Conservation (phyloP, 169 alveolate species). For the Cryptosporidium sp. region DNA sequence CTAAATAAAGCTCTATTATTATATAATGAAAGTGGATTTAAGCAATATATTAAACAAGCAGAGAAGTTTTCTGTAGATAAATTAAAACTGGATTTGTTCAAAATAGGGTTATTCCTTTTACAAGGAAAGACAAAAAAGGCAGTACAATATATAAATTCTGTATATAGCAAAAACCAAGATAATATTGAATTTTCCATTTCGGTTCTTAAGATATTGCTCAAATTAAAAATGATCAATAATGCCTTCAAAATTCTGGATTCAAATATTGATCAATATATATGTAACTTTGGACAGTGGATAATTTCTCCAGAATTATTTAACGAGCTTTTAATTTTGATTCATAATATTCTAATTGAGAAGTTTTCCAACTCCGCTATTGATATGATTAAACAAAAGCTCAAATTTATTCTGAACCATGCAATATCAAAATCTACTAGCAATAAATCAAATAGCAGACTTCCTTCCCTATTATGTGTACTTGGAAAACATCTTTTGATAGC, state of each 20-base stretch:
- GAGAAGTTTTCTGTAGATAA: constrained; percentile 23
- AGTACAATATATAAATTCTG: constrained; percentile 10
- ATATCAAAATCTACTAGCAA: neutral
- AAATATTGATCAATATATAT: neutral
- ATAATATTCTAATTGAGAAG: constrained; percentile 15
- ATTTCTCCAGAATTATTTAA: constrained; percentile 31
- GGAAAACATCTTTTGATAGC: constrained; percentile 28
- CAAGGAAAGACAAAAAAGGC: constrained; percentile 61
- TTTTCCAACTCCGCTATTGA: constrained; percentile 22
- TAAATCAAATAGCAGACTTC: neutral
- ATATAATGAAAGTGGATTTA: constrained; percentile 23
- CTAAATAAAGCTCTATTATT: constrained; percentile 65
- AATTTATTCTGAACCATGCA: neutral
- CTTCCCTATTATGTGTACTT: constrained; percentile 30
- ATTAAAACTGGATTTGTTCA: constrained; percentile 51
- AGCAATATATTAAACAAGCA: constrained; percentile 42
- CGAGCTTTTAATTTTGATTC: neutral
- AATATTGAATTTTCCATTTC: constrained; percentile 25
- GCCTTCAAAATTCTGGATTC: constrained; percentile 24
- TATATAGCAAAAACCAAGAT: constrained; percentile 25
- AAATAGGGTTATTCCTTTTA: constrained; percentile 16
- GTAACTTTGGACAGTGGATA: neutral
- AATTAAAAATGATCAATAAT: constrained; percentile 7
- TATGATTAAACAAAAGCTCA: constrained; percentile 14
- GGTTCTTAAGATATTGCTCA: constrained; percentile 19